phyloP scores from a whole-genome alignment of 1,139 yeast genomes.

The Suhomyces bribrorum region DNA sequence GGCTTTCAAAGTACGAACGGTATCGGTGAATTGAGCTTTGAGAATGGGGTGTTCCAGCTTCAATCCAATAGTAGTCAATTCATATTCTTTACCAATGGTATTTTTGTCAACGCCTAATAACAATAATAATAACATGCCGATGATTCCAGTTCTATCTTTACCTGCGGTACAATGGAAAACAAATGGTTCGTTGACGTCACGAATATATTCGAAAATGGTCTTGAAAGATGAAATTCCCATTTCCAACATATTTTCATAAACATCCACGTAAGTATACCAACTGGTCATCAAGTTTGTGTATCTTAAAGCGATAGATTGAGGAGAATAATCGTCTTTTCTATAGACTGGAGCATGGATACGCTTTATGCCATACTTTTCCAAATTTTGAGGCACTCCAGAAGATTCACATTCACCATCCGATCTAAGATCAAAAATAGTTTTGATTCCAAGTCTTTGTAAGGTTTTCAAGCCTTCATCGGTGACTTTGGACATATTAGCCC shows the following conservation, averaged over 20 bases:
- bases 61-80: constrained; percentile 69
- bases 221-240: constrained; percentile 49
- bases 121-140: constrained; percentile 65
- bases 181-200: constrained; percentile 55
- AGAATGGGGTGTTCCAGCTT: constrained; percentile 48
- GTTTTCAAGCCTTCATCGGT: constrained; percentile 48
- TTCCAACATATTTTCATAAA: constrained; percentile 60
- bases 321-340: constrained; percentile 57
- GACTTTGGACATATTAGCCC: constrained; percentile 59
- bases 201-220: constrained; percentile 51
- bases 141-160: constrained; percentile 80
- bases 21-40: constrained; percentile 32
- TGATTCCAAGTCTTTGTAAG: constrained; percentile 49
- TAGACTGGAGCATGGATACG: constrained; percentile 64
- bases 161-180: constrained; percentile 85
- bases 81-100: constrained; percentile 71
- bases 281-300: constrained; percentile 59
- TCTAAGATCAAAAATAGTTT: constrained; percentile 67
- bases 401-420: constrained; percentile 58
- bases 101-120: constrained; percentile 66
- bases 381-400: constrained; percentile 46
- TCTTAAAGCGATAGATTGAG: constrained; percentile 61
- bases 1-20: constrained; percentile 30
- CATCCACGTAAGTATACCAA: constrained; percentile 63
- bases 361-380: constrained; percentile 46